A percentile compares a stretch with the other conserved stretches of the same genome.
Evolutionary conservation across 2,329 filamentous ascomycete species (phyloP).

Genomic region (Monosporascus sp.): DNA sequence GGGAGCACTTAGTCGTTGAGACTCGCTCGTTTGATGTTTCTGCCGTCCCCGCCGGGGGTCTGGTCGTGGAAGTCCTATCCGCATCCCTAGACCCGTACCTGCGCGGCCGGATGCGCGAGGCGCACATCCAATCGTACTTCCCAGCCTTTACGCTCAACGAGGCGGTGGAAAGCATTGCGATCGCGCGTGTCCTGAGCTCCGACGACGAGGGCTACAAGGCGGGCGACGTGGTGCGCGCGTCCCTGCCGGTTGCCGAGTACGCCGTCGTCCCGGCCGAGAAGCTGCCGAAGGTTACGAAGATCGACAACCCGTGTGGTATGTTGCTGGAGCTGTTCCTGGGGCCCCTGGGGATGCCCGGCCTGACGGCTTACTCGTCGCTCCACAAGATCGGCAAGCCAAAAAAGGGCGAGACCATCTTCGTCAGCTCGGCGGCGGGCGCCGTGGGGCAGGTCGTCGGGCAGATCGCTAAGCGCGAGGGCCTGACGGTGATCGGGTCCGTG

Average conservation of each 20-base stretch:
- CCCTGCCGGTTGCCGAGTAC: conserved; percentile 59
- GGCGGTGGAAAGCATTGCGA: conserved; percentile 53
- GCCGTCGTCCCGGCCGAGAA: conserved; percentile 41
- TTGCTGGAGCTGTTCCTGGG: conserved; percentile 59
- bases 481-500: conserved; percentile 71
- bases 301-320: conserved; percentile 61
- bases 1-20: conserved; percentile 60
- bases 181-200: conserved; percentile 62
- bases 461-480: conserved; percentile 69
- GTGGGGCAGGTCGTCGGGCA: conserved; percentile 73
- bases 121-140: conserved; percentile 54
- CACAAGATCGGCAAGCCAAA: conserved; percentile 70
- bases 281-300: conserved; percentile 38
- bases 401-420: conserved; percentile 72
- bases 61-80: conserved; percentile 61
- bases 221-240: conserved; percentile 55
- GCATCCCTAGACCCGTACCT: conserved; percentile 69
- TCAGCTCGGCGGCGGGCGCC: conserved; percentile 68
- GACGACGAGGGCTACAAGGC: conserved; percentile 53
- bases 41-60: conserved; percentile 50
- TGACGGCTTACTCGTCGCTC: conserved; percentile 69
- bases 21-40: conserved; percentile 55
- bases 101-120: conserved; percentile 60
- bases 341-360: conserved; percentile 68
- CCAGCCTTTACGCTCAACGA: conserved; percentile 54